Evolutionary conservation across 202 grass and related monocot genomes (phyloP).

Genomic region (Zizania palustris): DNA sequence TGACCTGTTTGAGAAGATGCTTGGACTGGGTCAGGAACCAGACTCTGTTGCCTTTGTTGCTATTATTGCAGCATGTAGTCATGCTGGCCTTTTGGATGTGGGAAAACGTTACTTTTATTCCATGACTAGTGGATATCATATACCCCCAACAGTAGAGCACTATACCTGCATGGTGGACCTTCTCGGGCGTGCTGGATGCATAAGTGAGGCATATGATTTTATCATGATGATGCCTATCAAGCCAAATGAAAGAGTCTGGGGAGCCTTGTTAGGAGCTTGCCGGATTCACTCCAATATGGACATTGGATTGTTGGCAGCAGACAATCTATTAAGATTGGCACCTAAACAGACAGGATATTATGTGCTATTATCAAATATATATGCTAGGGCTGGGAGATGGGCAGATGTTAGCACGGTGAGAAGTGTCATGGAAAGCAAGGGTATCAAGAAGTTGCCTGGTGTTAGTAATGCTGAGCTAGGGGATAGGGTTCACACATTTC

Average conservation of each 20-base stretch:
- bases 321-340: constrained; percentile 70
- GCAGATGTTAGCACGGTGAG: constrained; percentile 67
- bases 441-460: constrained; percentile 77
- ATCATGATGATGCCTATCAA: constrained; percentile 60
- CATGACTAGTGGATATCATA: constrained; percentile 65
- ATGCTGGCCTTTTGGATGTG: constrained; percentile 66
- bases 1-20: constrained; percentile 73
- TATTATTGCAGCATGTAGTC: constrained; percentile 73
- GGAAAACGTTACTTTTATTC: constrained; percentile 63
- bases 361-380: constrained; percentile 87
- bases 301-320: constrained; percentile 66
- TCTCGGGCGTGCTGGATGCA: constrained; percentile 62
- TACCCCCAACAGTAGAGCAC: constrained; percentile 64
- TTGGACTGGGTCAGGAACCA: constrained; percentile 49
- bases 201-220: constrained; percentile 73
- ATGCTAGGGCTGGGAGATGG: constrained; percentile 79
- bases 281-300: constrained; percentile 80
- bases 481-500: constrained; percentile 68
- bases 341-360: constrained; percentile 77
- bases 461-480: constrained; percentile 72
- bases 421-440: constrained; percentile 59
- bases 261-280: constrained; percentile 71
- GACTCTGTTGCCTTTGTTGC: constrained; percentile 78
- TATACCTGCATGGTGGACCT: constrained; percentile 86
- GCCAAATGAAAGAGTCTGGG: constrained; percentile 83